Evolutionary conservation across 2,329 filamentous ascomycete species (phyloP).

Genomic region (Aspergillus eucalypticola): DNA sequence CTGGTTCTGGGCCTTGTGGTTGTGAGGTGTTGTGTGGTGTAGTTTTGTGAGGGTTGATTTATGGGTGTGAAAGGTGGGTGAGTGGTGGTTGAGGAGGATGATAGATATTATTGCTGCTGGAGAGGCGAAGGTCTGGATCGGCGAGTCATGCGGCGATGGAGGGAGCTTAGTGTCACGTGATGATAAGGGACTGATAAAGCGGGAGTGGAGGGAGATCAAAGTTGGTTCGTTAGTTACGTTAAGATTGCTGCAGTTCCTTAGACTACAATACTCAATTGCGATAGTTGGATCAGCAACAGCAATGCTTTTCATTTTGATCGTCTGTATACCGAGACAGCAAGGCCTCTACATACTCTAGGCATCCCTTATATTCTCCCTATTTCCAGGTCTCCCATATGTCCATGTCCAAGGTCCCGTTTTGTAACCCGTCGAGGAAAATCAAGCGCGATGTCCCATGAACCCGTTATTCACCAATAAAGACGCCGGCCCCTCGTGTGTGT

Average conservation of each 20-base stretch:
- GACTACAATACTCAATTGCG: no score
- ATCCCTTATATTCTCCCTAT: constrained; percentile 21
- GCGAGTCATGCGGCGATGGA: neutral
- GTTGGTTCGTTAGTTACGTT: no score
- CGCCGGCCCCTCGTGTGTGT: constrained; percentile 22
- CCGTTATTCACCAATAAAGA: constrained; percentile 22
- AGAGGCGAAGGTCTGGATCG: neutral
- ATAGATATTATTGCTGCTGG: neutral
- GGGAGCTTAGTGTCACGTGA: neutral
- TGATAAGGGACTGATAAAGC: neutral
- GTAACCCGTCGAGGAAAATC: constrained; percentile 20
- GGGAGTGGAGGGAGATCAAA: no score
- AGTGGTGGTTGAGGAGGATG: neutral
- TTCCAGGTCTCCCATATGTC: constrained; percentile 21
- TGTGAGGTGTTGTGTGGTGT: neutral
- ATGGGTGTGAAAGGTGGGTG: neutral
- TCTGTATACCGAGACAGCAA: constrained; percentile 25
- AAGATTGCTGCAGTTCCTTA: no score
- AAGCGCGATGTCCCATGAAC: constrained; percentile 22
- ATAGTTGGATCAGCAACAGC: neutral
- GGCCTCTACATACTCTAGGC: constrained; percentile 21
- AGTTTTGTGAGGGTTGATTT: no score
- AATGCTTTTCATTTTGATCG: constrained; percentile 18
- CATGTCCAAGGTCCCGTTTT: constrained; percentile 28
- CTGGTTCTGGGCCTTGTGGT: neutral